Evolutionary conservation across 2,329 filamentous ascomycete genomes (phyloP).

Genomic region (Endothia cerciana): DNA sequence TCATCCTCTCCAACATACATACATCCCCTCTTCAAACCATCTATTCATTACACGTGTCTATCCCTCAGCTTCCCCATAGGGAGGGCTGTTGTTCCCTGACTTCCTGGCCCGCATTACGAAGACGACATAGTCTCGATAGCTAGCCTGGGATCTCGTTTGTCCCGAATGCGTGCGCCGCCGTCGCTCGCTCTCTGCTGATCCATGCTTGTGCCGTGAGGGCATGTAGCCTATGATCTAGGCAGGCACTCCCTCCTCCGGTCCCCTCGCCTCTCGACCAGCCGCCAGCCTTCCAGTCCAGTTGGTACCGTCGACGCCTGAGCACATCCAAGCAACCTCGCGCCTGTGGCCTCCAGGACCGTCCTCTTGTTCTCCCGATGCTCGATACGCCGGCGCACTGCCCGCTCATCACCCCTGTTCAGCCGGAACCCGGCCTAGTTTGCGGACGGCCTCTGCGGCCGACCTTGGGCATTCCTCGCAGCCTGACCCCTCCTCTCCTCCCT

Average conservation of each 20-base stretch:
- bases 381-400: not conserved
- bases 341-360: not conserved
- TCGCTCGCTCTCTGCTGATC: slow-evolving; percentile 12
- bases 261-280: not conserved
- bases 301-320: not conserved
- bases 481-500: not conserved
- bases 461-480: not conserved
- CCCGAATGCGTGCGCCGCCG: not conserved
- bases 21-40: too few relatives aligned
- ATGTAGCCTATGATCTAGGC: slow-evolving; percentile 18
- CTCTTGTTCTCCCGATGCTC: slow-evolving; percentile 3
- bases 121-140: not conserved
- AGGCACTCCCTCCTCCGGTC: not conserved
- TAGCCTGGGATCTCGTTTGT: too few relatives aligned
- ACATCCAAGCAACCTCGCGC: not conserved
- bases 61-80: not conserved
- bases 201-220: slow-evolving; percentile 1
- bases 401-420: not conserved
- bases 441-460: not conserved
- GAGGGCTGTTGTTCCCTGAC: not conserved
- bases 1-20: not conserved
- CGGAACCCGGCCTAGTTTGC: not conserved
- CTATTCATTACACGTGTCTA: not conserved
- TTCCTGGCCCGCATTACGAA: not conserved
- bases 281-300: not conserved